phyloP scores from a whole-genome alignment of 345 rosid species.

The Hibiscus tridactylites region DNA sequence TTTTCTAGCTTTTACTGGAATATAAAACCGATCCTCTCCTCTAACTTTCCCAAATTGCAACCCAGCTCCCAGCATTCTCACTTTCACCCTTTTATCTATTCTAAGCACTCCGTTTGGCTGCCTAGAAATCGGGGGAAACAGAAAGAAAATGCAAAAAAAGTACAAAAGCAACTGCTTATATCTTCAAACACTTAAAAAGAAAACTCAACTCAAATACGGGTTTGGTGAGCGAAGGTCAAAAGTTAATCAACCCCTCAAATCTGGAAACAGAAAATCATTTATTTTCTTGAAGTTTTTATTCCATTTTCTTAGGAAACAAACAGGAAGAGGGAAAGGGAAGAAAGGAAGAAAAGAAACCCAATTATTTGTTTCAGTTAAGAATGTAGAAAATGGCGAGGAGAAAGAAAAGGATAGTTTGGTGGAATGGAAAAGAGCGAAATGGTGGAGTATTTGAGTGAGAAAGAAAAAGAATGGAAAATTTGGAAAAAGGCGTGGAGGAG shows the following conservation, averaged over 20 bases:
- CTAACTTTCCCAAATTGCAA: conserved; percentile 22
- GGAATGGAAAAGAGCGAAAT: neutral
- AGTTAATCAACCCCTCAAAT: too few relatives aligned
- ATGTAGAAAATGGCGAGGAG: neutral
- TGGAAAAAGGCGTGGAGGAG: conserved; percentile 3
- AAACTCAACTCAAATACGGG: too few relatives aligned
- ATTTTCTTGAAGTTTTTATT: neutral
- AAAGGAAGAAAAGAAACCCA: neutral
- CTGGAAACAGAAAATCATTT: too few relatives aligned
- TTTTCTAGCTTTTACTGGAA: conserved; percentile 32
- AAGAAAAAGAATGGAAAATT: neutral
- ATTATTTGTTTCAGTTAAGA: neutral
- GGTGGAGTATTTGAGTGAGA: too few relatives aligned
- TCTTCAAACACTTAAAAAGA: too few relatives aligned
- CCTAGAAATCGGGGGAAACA: too few relatives aligned
- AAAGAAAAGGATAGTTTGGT: neutral
- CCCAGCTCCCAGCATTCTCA: conserved; percentile 30
- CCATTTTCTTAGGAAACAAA: neutral
- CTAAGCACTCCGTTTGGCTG: too few relatives aligned
- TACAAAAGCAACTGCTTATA: neutral
- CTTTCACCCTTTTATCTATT: neutral
- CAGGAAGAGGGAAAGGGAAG: neutral
- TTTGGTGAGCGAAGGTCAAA: too few relatives aligned
- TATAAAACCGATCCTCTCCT: conserved; percentile 32
- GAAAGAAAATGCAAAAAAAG: too few relatives aligned